Evolutionary conservation across 1,284 basidiomycete species (phyloP), one percentile per base, ranked within the genome.

Genomic region (Rugiboletus extremiorientalis): DNA sequence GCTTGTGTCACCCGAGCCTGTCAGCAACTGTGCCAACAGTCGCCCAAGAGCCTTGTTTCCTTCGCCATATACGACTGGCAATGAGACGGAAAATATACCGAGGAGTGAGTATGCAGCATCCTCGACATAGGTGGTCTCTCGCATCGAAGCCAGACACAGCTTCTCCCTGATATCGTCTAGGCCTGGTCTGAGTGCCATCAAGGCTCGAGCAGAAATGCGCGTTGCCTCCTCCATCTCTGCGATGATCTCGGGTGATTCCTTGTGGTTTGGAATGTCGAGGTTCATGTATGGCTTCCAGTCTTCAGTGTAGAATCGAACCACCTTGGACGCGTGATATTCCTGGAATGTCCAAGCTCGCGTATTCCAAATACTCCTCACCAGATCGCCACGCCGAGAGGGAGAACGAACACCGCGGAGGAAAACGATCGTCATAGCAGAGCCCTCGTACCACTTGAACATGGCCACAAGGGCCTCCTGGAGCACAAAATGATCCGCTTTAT

Each of bases 371-470:
- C 57, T 57, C 20, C 12, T 22, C 25, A 33, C 10, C 1, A 60
- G 58, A 18, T 60, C 57, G 1, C 58, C 57, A 4, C 34, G 41
- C 31, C 2, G 23, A 9, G 58, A 47, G 1, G 44, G 57, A 10
- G 36, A 60, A 1, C 5, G 15, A 40, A 60, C 52, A 1, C 45
- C 53, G 15, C 43, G 36, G n/a, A 59, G 58, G 7, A 36, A 40
- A 7, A 60, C 6, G 3, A 59, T 38, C 0, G 58, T 58, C 34
- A 58, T 0, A 4, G 44, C 22, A 1, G 57, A 60, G 3, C 52
- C 38, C 7, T 30, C 20, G 9, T 60, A 59, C 58, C 57, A 58
- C 18, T 42, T 58, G 40, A 58, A 58, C 55, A 57, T 59, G 6
- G 55, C 28, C 1, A 59, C 56, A 1, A 57, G 5, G 2, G 55